A percentile compares a stretch with the other conserved stretches of the same genome.
Conservation (phyloP, 2,329 filamentous ascomycete species). For the Exophiala aquamarina region DNA sequence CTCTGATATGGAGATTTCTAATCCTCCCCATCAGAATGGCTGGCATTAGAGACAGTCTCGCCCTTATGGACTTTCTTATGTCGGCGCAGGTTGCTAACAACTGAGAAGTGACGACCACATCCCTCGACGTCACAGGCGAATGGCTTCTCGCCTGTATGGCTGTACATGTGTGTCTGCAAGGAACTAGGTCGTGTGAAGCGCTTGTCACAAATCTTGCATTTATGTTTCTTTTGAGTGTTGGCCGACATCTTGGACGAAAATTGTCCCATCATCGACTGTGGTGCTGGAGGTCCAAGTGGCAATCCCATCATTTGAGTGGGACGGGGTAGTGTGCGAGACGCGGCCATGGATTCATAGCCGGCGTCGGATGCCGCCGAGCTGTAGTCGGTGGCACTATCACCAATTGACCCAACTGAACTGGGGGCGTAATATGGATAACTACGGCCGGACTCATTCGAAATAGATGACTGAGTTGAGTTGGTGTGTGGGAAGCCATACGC, state of each 20-base stretch:
- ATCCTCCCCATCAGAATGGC: constrained; percentile 28
- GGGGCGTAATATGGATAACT: constrained; percentile 85
- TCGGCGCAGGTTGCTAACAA: constrained; percentile 90
- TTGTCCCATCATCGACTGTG: constrained; percentile 97
- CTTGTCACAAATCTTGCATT: constrained; percentile 99
- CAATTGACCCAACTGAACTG: constrained; percentile 56
- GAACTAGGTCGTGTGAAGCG: constrained; percentile 93
- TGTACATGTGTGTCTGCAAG: constrained; percentile 96
- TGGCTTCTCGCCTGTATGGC: constrained; percentile 96
- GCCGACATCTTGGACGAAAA: constrained; percentile 96
- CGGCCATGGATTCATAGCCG: constrained; percentile 68
- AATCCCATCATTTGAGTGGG: constrained; percentile 65
- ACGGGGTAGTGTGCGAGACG: constrained; percentile 77
- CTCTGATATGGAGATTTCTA: constrained; percentile 1
- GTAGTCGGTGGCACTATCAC: constrained; percentile 78
- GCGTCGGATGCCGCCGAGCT: constrained; percentile 82
- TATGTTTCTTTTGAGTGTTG: constrained; percentile 98
- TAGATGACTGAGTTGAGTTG: constrained; percentile 83
- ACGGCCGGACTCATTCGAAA: constrained; percentile 85
- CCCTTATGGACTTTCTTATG: constrained; percentile 96
- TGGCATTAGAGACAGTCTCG: constrained; percentile 24
- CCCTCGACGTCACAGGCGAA: constrained; percentile 93
- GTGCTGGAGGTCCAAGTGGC: constrained; percentile 72
- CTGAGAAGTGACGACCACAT: constrained; percentile 93
- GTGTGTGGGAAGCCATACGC: constrained; percentile 88